Evolutionary conservation across 176 grass and related monocot species (phyloP).

Genomic region (Eragrostis curvula): DNA sequence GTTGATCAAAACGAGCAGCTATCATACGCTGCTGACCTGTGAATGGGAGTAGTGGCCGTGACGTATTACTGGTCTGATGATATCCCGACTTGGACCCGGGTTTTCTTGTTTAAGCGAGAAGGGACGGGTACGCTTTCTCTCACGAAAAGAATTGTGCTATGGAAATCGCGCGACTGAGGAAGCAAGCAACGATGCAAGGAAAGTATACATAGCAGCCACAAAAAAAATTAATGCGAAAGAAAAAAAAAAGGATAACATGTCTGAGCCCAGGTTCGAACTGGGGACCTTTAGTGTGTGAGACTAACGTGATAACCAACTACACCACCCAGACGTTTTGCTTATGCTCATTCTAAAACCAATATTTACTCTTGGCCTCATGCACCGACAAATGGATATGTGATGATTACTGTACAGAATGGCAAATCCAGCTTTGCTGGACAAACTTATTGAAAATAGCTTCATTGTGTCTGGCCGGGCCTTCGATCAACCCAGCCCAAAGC

Average conservation of each 20-base stretch:
- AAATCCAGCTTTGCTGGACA: too few species aligned
- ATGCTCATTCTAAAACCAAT: rapidly evolving
- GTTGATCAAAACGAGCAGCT: neutral
- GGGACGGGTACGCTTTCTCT: neutral
- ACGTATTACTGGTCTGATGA: neutral
- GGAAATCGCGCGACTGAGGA: neutral
- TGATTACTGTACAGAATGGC: too few species aligned
- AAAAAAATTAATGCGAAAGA: neutral
- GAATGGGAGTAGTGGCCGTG: neutral
- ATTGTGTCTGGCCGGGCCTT: slow-evolving; percentile 49
- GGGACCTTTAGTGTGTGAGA: slow-evolving; percentile 84
- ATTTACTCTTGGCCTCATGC: too few species aligned
- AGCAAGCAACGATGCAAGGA: neutral
- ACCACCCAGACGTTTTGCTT: slow-evolving; percentile 38
- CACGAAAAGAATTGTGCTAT: neutral
- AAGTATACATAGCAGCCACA: neutral
- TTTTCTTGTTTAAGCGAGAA: neutral
- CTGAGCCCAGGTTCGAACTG: slow-evolving; percentile 80
- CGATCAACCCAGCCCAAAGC: slow-evolving; percentile 69
- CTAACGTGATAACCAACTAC: slow-evolving; percentile 82
- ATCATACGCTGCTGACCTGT: neutral
- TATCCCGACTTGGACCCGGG: neutral
- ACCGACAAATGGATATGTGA: neutral
- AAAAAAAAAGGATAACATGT: neutral
- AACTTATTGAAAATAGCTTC: too few species aligned